Conservation (phyloP, 2,329 filamentous ascomycete genomes). For the Verticillium dahliae region DNA sequence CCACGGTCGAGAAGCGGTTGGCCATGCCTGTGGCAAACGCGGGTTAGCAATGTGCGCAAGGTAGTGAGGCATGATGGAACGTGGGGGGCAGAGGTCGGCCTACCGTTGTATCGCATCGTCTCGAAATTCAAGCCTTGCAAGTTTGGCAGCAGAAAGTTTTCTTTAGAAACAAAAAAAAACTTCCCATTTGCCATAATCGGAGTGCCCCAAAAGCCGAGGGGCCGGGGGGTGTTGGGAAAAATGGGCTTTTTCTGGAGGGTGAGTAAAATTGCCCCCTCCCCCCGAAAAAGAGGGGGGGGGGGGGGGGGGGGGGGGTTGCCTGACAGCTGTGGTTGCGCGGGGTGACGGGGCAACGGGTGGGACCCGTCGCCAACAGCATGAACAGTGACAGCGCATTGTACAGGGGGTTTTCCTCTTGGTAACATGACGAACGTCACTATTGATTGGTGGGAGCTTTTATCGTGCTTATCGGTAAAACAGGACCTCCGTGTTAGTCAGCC, state of each 20-base stretch:
- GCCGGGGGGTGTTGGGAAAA: too few species aligned
- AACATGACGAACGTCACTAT: constrained; percentile 1
- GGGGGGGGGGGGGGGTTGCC: not conserved
- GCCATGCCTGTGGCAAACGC: constrained; percentile 60
- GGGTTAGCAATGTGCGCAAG: constrained; percentile 5
- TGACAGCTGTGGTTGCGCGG: constrained; percentile 11
- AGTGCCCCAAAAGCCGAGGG: too few species aligned
- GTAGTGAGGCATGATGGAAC: not conserved
- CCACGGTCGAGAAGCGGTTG: constrained; percentile 65
- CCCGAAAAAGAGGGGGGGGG: too few species aligned
- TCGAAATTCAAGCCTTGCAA: constrained; percentile 70
- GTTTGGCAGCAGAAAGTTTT: constrained; percentile 76
- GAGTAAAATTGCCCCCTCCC: too few species aligned
- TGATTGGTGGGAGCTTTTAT: constrained; percentile 12
- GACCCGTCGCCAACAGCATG: constrained; percentile 4
- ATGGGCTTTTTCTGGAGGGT: too few species aligned
- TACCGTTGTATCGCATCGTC: constrained; percentile 81
- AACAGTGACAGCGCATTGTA: not conserved
- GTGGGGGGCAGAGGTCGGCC: constrained; percentile 10
- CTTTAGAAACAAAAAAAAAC: too few species aligned
- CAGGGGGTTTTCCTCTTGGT: not conserved
- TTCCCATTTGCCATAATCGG: too few species aligned
- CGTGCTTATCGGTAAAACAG: not conserved
- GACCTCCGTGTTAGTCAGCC: not conserved
- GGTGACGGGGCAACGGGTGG: constrained; percentile 7